Base-by-base conservation (phyloP, 352 stramenopile species). In the Phytophthora tubulina region DNA sequence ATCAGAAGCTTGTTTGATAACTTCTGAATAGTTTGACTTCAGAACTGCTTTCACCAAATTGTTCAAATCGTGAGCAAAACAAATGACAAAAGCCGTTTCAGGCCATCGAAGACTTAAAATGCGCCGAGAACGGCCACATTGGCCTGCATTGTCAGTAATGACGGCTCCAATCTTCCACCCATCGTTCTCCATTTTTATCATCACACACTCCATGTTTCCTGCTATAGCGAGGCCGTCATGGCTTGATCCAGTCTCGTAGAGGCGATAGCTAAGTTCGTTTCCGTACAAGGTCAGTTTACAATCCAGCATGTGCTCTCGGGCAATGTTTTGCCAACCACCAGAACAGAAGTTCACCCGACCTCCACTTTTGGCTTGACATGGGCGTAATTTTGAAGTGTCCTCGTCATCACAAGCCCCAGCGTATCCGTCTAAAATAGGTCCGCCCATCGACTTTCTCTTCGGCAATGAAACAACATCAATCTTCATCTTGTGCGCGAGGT, bases 71-170 rank as follows among this genome's bases (percentile, higher is more conserved):
- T 68, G 61, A 31, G 32, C 50, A 38, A 62, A 60, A n/a, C 61
- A 69, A 35, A 69, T 62, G 2, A 51, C 14, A 46, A 62, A 62
- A 33, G 38, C 30, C 15, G 56, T 48, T 21, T 13, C 0, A 44
- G 61, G 61, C 60, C 61, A 69, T 27, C 51, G 38, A 50, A 62
- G 50, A 42, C 31, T 69, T 8, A 62, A 56, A 62, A 50, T 69
- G 9, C 45, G 60, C 44, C 51, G 30, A 5, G 31, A 41, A 2
- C 61, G 61, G 11, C 51, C 61, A 38, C 51, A 57, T 21, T 69
- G 61, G 4, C 61, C 61, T 33, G 61, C 61, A 56, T 69, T 69
- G 13, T 69, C 61, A 3, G 51, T 69, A 15, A 61, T 17, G 8
- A 69, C 61, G 55, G 50, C 51, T 52, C 44, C 56, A 44, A 56